Evolutionary conservation across 2,329 filamentous ascomycete genomes (phyloP).

Genomic region (Aureobasidium sp.): DNA sequence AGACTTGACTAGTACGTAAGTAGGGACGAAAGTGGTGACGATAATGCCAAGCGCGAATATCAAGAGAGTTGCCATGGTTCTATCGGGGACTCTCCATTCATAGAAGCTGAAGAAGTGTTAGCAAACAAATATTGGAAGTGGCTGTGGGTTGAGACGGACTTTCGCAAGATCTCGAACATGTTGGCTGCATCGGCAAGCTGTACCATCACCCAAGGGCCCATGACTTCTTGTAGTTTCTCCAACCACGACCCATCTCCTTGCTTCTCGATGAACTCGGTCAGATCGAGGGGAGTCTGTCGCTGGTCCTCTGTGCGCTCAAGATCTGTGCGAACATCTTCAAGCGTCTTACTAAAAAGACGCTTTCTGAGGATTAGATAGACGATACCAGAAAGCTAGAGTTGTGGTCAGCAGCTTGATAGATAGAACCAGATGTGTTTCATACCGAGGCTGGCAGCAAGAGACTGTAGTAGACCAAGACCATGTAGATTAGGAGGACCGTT

Average conservation of each 20-base stretch:
- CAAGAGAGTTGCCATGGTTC: no score
- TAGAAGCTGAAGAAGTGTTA: no score
- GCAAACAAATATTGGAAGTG: not conserved
- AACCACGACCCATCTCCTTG: not conserved
- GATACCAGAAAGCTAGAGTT: conserved; percentile 28
- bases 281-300: conserved; percentile 30
- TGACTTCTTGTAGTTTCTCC: not conserved
- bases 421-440: no score
- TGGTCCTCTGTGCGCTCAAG: conserved; percentile 38
- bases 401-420: not conserved
- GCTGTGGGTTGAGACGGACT: not conserved
- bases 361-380: conserved; percentile 32
- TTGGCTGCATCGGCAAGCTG: conserved; percentile 7
- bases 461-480: no score
- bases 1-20: no score
- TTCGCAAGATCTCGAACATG: conserved; percentile 10
- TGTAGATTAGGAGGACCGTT: no score
- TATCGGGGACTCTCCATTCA: no score
- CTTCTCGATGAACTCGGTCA: conserved; percentile 9
- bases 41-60: no score
- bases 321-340: conserved; percentile 33
- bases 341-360: conserved; percentile 26
- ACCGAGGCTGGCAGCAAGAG: no score
- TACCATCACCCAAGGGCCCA: conserved; percentile 8
- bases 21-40: no score